phyloP scores from a whole-genome alignment of 805 yeast species.

The Jamesozyma hellenica region DNA sequence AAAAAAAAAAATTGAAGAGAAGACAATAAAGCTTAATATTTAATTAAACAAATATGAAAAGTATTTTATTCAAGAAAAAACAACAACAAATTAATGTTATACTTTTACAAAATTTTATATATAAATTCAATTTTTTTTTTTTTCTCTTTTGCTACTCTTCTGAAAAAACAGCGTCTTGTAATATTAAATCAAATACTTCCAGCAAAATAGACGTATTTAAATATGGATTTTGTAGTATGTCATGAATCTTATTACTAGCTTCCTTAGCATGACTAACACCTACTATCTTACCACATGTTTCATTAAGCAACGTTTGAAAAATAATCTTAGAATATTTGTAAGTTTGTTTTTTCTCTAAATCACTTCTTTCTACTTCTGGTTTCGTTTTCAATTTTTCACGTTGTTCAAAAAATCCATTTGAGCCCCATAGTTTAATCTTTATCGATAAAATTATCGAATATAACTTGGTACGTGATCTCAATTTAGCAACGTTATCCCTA shows the following conservation, averaged over 20 bases:
- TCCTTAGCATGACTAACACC: constrained; percentile 54
- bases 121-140: too few species aligned
- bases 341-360: constrained; percentile 42
- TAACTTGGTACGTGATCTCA: constrained; percentile 33
- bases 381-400: constrained; percentile 20
- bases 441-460: constrained; percentile 31
- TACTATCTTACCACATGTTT: constrained; percentile 60
- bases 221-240: constrained; percentile 62
- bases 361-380: constrained; percentile 31
- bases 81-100: too few species aligned
- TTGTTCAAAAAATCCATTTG: constrained; percentile 41
- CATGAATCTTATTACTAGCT: constrained; percentile 53
- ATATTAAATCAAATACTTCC: constrained; percentile 46
- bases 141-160: too few species aligned
- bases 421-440: constrained; percentile 38
- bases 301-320: constrained; percentile 48
- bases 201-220: constrained; percentile 57
- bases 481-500: constrained; percentile 29
- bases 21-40: too few species aligned
- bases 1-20: too few species aligned
- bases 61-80: too few species aligned
- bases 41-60: too few species aligned
- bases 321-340: constrained; percentile 49
- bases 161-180: constrained; percentile 29
- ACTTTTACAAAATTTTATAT: too few species aligned